Evolutionary conservation across 2,329 filamentous ascomycete species (phyloP).

Genomic region (Verticillium isaacii): DNA sequence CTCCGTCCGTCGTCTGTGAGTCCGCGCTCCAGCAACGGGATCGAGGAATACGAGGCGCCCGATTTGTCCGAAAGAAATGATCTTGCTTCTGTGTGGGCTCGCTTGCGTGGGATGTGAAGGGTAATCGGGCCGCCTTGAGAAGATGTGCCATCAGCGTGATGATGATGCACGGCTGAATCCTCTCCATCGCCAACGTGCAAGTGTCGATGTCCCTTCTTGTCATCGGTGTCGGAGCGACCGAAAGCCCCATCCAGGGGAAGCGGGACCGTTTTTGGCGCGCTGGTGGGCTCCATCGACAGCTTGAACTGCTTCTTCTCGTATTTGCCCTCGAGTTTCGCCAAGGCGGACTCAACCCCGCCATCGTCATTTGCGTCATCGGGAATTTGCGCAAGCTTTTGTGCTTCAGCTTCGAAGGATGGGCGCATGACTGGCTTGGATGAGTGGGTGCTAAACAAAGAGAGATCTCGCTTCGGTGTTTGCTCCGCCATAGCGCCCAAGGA

Average conservation of each 20-base stretch:
- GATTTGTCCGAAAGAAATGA: conserved; percentile 59
- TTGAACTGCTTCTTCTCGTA: conserved; percentile 54
- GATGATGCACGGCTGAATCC: conserved; percentile 27
- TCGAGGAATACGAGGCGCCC: conserved; percentile 69
- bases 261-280: conserved; percentile 11
- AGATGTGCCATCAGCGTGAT: conserved; percentile 13
- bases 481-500: conserved; percentile 56
- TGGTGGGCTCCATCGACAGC: conserved; percentile 33
- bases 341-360: conserved; percentile 85
- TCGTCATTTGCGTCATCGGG: conserved; percentile 76
- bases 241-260: background rate
- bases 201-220: conserved; percentile 40
- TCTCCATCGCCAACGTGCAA: conserved; percentile 34
- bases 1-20: conserved; percentile 45
- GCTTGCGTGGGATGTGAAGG: conserved; percentile 17
- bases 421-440: conserved; percentile 60
- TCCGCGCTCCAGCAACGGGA: conserved; percentile 70
- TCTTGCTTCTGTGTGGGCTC: conserved; percentile 28
- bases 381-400: conserved; percentile 80
- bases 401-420: conserved; percentile 82
- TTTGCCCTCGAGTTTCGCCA: conserved; percentile 87
- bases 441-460: conserved; percentile 57
- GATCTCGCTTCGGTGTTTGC: conserved; percentile 33
- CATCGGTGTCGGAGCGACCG: conserved; percentile 12
- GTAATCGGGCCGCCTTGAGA: conserved; percentile 5